Evolutionary conservation across 352 stramenopile genomes (phyloP).

Genomic region (Pilasporangium apinafurcum): DNA sequence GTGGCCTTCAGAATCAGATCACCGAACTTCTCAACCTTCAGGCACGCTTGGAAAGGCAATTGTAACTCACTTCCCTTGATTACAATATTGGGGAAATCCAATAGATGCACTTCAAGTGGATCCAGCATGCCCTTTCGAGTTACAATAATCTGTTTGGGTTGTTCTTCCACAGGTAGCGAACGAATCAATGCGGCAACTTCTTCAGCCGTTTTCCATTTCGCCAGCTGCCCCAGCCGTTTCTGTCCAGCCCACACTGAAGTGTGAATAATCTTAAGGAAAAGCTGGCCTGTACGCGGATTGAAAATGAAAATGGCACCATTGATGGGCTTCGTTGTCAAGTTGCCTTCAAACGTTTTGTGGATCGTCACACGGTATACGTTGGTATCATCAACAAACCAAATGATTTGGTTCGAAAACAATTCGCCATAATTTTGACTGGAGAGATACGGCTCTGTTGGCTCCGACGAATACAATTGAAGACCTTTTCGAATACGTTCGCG

Average conservation of each 20-base stretch:
- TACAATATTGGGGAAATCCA: slow-evolving; percentile 99
- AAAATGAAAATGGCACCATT: slow-evolving; percentile 99
- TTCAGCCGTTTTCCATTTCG: slow-evolving; percentile 99
- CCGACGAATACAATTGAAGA: slow-evolving; percentile 99
- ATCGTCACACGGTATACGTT: slow-evolving; percentile 99
- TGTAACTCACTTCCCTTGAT: slow-evolving; percentile 99
- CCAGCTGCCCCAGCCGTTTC: slow-evolving; percentile 98
- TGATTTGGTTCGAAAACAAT: slow-evolving; percentile 99
- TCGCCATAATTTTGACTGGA: slow-evolving; percentile 99
- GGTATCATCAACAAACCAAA: slow-evolving; percentile 99
- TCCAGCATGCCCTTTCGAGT: slow-evolving; percentile 99
- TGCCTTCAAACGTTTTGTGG: slow-evolving; percentile 99
- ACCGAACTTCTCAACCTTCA: slow-evolving; percentile 99
- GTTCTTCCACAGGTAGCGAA: slow-evolving; percentile 98
- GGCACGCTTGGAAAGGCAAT: slow-evolving; percentile 98
- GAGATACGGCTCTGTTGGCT: slow-evolving; percentile 99
- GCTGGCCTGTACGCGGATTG: slow-evolving; percentile 98
- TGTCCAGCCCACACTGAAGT: slow-evolving; percentile 99
- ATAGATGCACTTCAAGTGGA: slow-evolving; percentile 97
- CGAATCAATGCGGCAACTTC: slow-evolving; percentile 99
- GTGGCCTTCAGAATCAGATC: slow-evolving; percentile 99
- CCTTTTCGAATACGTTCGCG: slow-evolving; percentile 99
- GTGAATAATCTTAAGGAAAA: slow-evolving; percentile 99
- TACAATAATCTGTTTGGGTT: slow-evolving; percentile 99
- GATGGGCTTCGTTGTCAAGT: slow-evolving; percentile 99